These are phyloP conservation scores for Tolypocladium ovalisporum DNA, from an alignment of 2,329 filamentous ascomycete species.

Conservation along the genomic window DNA sequence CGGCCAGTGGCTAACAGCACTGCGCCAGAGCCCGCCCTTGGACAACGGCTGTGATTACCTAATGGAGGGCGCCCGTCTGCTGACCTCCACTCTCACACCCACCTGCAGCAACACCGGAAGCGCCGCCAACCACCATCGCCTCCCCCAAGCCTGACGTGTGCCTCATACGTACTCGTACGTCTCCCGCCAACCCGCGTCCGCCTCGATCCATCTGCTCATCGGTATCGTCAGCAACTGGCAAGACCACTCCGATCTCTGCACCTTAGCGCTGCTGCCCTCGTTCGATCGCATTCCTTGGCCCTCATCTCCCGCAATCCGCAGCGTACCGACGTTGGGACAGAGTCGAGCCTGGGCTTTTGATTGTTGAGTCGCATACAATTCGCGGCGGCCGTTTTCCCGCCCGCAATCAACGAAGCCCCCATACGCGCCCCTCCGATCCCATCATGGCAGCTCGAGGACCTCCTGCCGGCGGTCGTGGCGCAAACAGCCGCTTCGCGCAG, in stretches of 20 bases:
- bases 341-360: neutral
- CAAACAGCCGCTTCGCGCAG: constrained; percentile 86
- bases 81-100: neutral
- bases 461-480: constrained; percentile 49
- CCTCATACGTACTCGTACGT: constrained; percentile 8
- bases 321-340: neutral
- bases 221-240: constrained; percentile 6
- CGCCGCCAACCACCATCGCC: constrained; percentile 5
- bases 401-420: neutral
- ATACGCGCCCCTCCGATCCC: constrained; percentile 9
- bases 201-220: constrained; percentile 3
- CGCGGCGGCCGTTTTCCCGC: neutral
- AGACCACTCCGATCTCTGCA: neutral
- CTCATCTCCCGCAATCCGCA: neutral
- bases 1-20: too few species aligned
- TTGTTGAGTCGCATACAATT: neutral
- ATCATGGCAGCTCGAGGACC: constrained; percentile 78
- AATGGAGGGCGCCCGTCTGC: neutral
- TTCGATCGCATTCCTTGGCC: neutral
- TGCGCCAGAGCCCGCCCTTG: too few species aligned
- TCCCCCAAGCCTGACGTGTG: constrained; percentile 10
- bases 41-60: neutral
- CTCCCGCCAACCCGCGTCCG: neutral
- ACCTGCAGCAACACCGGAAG: neutral
- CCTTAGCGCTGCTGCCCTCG: neutral